A percentile compares a stretch with the other conserved stretches of the same genome.
Evolutionary conservation across 176 grass and related monocot genomes (phyloP).

Genomic region (Rhynchospora pubera): DNA sequence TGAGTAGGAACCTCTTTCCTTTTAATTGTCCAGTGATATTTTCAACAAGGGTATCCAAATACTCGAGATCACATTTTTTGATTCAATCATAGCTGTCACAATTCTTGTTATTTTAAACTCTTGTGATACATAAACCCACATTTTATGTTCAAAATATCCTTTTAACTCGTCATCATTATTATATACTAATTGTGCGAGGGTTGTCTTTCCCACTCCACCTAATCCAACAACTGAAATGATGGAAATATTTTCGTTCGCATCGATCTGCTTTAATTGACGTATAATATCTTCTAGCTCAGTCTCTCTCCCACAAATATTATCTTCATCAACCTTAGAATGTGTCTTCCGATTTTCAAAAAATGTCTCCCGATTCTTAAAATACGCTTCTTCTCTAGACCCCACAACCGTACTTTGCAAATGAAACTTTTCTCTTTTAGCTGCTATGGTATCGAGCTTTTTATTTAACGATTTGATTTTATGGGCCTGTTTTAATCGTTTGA

Average conservation of each 20-base stretch:
- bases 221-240: neutral
- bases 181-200: constrained; percentile 4
- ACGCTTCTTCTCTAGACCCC: too few relatives aligned
- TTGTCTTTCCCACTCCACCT: constrained; percentile 27
- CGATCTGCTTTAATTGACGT: neutral
- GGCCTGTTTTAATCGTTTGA: neutral
- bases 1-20: constrained; percentile 10
- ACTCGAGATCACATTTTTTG: too few relatives aligned
- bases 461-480: neutral
- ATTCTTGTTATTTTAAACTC: neutral
- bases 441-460: neutral
- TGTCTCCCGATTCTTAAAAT: too few relatives aligned
- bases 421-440: neutral
- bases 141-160: neutral
- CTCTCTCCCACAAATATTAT: neutral
- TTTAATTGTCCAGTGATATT: neutral
- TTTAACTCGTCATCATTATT: neutral
- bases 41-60: neutral
- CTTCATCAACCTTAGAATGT: too few relatives aligned
- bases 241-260: neutral
- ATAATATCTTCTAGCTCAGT: neutral
- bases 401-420: too few relatives aligned
- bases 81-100: neutral
- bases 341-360: too few relatives aligned
- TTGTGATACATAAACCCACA: neutral